Base-by-base conservation (phyloP, 2,329 filamentous ascomycete species). In the Capronia coronata region DNA sequence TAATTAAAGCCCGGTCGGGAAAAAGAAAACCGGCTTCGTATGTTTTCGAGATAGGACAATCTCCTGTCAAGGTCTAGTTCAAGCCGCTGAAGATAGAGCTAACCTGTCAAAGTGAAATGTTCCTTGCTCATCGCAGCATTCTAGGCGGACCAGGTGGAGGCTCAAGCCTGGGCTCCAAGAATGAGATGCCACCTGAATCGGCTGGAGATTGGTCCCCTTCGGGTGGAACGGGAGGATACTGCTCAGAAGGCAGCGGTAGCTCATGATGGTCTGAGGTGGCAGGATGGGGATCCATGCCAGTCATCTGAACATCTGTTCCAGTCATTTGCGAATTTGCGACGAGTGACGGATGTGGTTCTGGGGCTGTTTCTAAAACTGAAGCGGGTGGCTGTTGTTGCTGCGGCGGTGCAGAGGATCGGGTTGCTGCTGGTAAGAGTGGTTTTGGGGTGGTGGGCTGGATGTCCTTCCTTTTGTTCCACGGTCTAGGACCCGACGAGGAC, bases 101-200 rank as follows among this genome's bases (percentile, higher is more conserved):
- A 11, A 11, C 29, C 13, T 9, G 29, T 32, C 7, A 7, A 32
- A n/a, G 29, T 32, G 7, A 32, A 32, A n/a, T 6, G 7, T n/a
- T 11, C 7, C 29, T 19, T 6, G 16, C 30, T 48, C 41, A 49
- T 49, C 40, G 41, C 21, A 49, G 10, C 47, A 49, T 44, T 29
- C 34, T 29, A 18, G 47, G 39, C 7, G 47, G 47, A 11, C 47
- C 47, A 18, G 34, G 3, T 13, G 47, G 34, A 40, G 46, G 29
- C 14, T 30, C 9, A 13, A 49, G 18, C 14, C 39, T 38, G 9
- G 47, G 47, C 18, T 49, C 47, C 13, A 49, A 29, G 25, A 42
- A 44, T 27, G 21, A 32, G 32, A 41, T 40, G 5, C 30, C 13
- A 10, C 41, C 23, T 14, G 34, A 19, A 37, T 8, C 7, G 9